A percentile compares a stretch with the other conserved stretches of the same genome.
Evolutionary conservation across 2,329 filamentous ascomycete genomes (phyloP).

Genomic region (Cercospora sojina): DNA sequence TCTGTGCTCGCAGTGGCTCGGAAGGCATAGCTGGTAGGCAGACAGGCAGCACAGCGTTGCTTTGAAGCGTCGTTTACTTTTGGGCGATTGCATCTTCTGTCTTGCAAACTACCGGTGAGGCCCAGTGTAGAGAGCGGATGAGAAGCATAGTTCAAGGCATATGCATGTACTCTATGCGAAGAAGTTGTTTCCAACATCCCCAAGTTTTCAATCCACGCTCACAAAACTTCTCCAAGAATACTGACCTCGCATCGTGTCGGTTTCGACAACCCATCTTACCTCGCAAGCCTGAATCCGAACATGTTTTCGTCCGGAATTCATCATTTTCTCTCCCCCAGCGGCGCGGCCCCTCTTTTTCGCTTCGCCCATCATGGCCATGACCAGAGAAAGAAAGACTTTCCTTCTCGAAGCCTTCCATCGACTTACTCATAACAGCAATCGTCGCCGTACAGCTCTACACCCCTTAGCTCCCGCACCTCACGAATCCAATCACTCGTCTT

Average conservation of each 20-base stretch:
- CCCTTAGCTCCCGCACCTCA: conserved; percentile 6
- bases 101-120: background rate
- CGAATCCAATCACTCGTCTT: background rate
- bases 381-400: background rate
- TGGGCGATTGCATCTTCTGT: background rate
- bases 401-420: conserved; percentile 8
- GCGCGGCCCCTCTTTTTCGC: background rate
- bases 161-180: background rate
- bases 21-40: background rate
- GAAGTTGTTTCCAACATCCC: background rate
- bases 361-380: background rate
- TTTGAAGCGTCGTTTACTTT: background rate
- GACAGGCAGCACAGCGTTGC: background rate
- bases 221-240: no score
- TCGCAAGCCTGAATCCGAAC: background rate
- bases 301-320: background rate
- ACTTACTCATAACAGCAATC: conserved; percentile 10
- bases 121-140: background rate
- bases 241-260: background rate
- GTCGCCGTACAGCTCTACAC: conserved; percentile 4
- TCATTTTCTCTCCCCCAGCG: background rate
- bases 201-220: no score
- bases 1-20: background rate
- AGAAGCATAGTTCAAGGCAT: background rate
- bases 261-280: background rate